phyloP scores from a whole-genome alignment of 2,329 filamentous ascomycete genomes.

The Blumeria graminis region DNA sequence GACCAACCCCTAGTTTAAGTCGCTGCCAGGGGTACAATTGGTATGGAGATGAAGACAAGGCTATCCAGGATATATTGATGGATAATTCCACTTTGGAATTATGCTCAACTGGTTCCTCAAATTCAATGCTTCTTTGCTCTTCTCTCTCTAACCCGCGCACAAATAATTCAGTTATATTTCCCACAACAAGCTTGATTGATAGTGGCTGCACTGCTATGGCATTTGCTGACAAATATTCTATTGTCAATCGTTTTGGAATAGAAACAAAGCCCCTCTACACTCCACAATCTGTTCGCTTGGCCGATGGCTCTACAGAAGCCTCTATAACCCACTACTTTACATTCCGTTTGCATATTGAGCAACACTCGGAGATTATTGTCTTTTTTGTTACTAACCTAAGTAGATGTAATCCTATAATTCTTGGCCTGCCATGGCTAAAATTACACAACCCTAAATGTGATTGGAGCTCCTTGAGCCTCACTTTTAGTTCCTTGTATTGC shows the following conservation, averaged over 20 bases:
- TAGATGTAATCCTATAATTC: not conserved
- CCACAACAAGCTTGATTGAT: not conserved
- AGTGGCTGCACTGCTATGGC: not conserved
- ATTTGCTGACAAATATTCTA: not conserved
- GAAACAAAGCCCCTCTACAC: not conserved
- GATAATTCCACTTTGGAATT: too few relatives aligned
- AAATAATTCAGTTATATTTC: not conserved
- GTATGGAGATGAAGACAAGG: too few relatives aligned
- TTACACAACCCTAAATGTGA: too few relatives aligned
- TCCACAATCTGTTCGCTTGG: not conserved
- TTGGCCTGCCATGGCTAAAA: not conserved
- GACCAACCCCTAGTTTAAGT: too few relatives aligned
- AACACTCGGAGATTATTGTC: not conserved
- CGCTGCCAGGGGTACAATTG: too few relatives aligned
- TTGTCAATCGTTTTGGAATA: not conserved
- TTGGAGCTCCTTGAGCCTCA: too few relatives aligned
- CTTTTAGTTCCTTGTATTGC: too few relatives aligned
- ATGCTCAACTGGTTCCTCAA: too few relatives aligned
- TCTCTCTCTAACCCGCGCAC: too few relatives aligned
- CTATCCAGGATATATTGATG: too few relatives aligned
- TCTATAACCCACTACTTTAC: not conserved
- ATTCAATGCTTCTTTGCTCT: too few relatives aligned
- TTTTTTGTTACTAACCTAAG: not conserved
- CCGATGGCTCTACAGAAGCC: not conserved
- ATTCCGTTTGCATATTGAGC: not conserved